A percentile compares a stretch with the other conserved stretches of the same genome.
Conservation (phyloP, 495 filamentous ascomycete genomes). For the Staphylotrichum longicolle region DNA sequence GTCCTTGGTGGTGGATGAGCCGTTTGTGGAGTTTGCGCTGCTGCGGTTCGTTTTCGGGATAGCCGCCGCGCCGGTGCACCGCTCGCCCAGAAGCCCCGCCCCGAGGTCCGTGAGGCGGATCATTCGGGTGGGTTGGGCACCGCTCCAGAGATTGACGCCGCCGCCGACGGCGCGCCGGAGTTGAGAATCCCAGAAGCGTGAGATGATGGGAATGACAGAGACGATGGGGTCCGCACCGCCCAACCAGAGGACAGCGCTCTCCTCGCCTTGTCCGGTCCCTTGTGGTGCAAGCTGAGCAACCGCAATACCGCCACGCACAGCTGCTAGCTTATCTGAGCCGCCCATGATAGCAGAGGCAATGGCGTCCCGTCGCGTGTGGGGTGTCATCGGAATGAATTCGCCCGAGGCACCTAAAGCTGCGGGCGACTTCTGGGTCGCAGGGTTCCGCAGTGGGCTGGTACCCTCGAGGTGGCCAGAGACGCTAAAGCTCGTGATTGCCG, state of each 20-base stretch:
- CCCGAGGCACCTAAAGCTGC: slow-evolving; percentile 29
- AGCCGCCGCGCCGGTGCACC: slow-evolving; percentile 57
- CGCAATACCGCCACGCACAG: slow-evolving; percentile 61
- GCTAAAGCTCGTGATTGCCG: slow-evolving; percentile 64
- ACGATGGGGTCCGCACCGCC: slow-evolving; percentile 59
- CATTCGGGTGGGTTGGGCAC: slow-evolving; percentile 47
- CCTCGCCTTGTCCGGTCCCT: slow-evolving; percentile 53
- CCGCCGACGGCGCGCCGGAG: slow-evolving; percentile 58
- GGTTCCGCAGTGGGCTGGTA: slow-evolving; percentile 43
- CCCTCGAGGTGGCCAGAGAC: slow-evolving; percentile 65
- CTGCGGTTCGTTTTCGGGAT: slow-evolving; percentile 42
- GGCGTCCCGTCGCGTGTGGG: slow-evolving; percentile 65
- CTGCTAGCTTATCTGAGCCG: slow-evolving; percentile 39
- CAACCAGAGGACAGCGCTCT: slow-evolving; percentile 66
- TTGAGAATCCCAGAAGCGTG: slow-evolving; percentile 63
- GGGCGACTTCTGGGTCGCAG: slow-evolving; percentile 47
- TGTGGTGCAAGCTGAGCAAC: slow-evolving; percentile 48
- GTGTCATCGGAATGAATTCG: slow-evolving; percentile 78
- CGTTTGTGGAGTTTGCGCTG: slow-evolving; percentile 21
- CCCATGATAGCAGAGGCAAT: slow-evolving; percentile 31
- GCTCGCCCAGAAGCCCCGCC: slow-evolving; percentile 63
- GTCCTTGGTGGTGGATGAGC: slow-evolving; percentile 34
- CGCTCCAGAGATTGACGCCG: slow-evolving; percentile 58
- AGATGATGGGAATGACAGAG: slow-evolving; percentile 59
- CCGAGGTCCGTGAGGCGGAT: slow-evolving; percentile 48